Percentiles rank a stretch among this genome's conserved stretches.
phyloP scores from a whole-genome alignment of 768 basidiomycete species.

The Tricholoma furcatifolium region DNA sequence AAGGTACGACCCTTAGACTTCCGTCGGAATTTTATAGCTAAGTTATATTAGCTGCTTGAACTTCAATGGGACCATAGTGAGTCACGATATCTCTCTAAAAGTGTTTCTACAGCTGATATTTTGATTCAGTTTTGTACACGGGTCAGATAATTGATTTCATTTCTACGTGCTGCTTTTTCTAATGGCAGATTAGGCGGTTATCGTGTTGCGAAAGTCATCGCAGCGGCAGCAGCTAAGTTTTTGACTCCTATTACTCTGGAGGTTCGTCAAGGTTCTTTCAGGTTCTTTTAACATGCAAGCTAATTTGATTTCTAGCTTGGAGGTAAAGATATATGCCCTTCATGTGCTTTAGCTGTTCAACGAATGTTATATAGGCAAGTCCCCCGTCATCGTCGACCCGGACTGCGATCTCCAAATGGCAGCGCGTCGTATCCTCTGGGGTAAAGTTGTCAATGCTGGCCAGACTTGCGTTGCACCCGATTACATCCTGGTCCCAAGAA shows the following conservation, averaged over 20 bases:
- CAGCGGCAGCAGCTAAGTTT: slow-evolving; percentile 72
- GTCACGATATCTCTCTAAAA: slow-evolving; percentile 12
- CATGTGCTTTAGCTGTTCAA: not conserved
- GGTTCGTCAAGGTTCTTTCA: slow-evolving; percentile 14
- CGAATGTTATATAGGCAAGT: slow-evolving; percentile 47
- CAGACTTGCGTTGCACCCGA: slow-evolving; percentile 72
- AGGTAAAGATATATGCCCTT: slow-evolving; percentile 15
- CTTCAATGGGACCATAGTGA: slow-evolving; percentile 61
- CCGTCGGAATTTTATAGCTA: not conserved
- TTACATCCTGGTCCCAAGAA: slow-evolving; percentile 48
- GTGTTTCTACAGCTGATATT: not conserved
- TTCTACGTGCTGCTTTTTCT: not conserved
- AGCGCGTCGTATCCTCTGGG: slow-evolving; percentile 78
- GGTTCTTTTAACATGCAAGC: not conserved
- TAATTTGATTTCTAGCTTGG: slow-evolving; percentile 43
- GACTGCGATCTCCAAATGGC: slow-evolving; percentile 62
- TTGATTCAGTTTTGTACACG: slow-evolving; percentile 57
- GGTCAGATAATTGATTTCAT: slow-evolving; percentile 33
- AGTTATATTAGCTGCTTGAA: slow-evolving; percentile 55
- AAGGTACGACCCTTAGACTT: slow-evolving; percentile 31
- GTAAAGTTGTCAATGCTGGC: slow-evolving; percentile 76
- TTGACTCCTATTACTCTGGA: slow-evolving; percentile 64
- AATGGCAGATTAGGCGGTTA: slow-evolving; percentile 37
- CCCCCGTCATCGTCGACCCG: slow-evolving; percentile 73
- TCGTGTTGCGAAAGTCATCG: slow-evolving; percentile 65